These are phyloP conservation scores for Calonectria pteridis DNA, from an alignment of 2,329 filamentous ascomycete genomes.

Conservation along the genomic window DNA sequence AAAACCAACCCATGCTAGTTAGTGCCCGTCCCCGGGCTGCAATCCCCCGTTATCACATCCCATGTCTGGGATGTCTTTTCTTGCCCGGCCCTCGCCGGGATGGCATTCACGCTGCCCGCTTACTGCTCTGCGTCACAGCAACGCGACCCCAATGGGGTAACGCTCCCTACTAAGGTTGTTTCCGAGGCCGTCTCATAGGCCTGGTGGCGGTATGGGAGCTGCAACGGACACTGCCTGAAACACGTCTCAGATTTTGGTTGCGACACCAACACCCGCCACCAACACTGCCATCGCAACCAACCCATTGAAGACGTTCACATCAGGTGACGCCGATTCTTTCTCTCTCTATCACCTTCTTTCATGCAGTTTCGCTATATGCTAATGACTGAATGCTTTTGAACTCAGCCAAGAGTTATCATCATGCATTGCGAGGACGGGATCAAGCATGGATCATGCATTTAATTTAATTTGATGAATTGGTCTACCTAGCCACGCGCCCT, in stretches of 20 bases:
- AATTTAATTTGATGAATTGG: not conserved
- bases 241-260: slow-evolving; percentile 25
- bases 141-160: not conserved
- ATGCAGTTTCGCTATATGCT: not conserved
- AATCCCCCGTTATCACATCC: not conserved
- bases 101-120: not conserved
- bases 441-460: not conserved
- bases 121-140: not conserved
- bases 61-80: not conserved
- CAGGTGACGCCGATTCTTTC: not conserved
- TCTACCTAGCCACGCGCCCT: not conserved
- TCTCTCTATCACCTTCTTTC: not conserved
- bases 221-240: slow-evolving; percentile 20
- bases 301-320: not conserved
- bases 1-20: not conserved
- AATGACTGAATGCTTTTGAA: not conserved
- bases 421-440: not conserved
- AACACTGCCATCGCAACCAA: not conserved
- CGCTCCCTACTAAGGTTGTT: slow-evolving; percentile 13
- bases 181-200: slow-evolving; percentile 13
- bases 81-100: not conserved
- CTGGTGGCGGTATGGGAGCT: slow-evolving; percentile 4
- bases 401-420: not conserved
- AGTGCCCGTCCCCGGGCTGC: not conserved
- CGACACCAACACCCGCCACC: slow-evolving; percentile 1